Evolutionary conservation across 257 asterid species (phyloP), one percentile per base, ranked within the genome.

Genomic region (Penstemon eatonii): DNA sequence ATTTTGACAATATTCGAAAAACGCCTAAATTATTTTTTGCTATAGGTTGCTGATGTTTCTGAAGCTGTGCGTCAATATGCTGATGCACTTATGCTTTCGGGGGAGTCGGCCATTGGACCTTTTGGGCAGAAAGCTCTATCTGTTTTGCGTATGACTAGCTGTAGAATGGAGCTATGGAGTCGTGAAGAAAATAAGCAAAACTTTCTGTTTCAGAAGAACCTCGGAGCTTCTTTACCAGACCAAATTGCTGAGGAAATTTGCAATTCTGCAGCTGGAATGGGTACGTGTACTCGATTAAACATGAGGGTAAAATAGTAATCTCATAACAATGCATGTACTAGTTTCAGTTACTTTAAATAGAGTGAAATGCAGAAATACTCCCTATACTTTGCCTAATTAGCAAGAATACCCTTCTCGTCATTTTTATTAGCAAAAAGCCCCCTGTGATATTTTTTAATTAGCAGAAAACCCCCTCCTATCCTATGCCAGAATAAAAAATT

Each of bases 61-160:
- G 97, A 90, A 79, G 96, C 88, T 2, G 96, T 88, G 2, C 81
- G 96, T 15, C 97, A 88, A 75, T 86, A 85, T 62, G 95, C 95
- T 45, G 97, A 90, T 80, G 97, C 95, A 8, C 42, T 90, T 70
- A 90, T 90, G 97, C 86, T 90, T 50, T 90, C 92, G 5, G 97
- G 97, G 50, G 97, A 90, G 75, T 88, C 97, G n/a, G 97, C 97
- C 4, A 83, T 90, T 18, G 95, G 96, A 54, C 85, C 88, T 2
- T 82, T 70, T 10, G 90, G 89, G 0, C 81, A 82, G 73, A 90
- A 91, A 74, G 95, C 95, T 58, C 89, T 86, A 42, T 79, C 85
- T 44, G 96, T 90, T 56, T 66, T 91, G 81, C 75, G 81, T 37
- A 85, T 81, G 75, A 75, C 92, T n/a, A 91, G 97, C 56, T 70